Base-by-base conservation (phyloP, 768 basidiomycete genomes). In the Cytidiella melzeri region DNA sequence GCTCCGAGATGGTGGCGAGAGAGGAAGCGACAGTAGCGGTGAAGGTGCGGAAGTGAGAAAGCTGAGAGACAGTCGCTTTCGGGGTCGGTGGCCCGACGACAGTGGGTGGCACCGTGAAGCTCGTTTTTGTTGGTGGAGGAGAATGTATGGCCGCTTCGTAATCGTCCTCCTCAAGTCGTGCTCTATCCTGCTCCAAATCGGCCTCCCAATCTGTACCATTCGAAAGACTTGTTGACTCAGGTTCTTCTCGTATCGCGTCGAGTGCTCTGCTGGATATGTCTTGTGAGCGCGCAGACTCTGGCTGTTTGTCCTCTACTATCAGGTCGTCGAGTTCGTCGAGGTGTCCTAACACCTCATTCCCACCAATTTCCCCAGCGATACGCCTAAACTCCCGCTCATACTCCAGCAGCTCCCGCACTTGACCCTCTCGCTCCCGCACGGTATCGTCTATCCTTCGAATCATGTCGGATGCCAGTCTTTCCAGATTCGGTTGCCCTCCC, bases 371-470 rank as follows among this genome's bases (percentile, higher is more conserved):
- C 4, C 77, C 80, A 1, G 82, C 79, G 56, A 90, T 86, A 61
- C 81, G 80, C 56, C 78, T 75, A 60, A 93, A 80, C 65, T 92
- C 84, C 45, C 88, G 77, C 59, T 92, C 90, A 61, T 76, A 85
- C 54, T 83, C 86, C 28, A 83, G 68, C 46, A 93, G 66, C 59
- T 83, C 87, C 45, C 91, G 83, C 3, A 90, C 79, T 66, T 93
- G 91, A 2, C 73, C 76, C 63, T 93, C 91, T 49, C 91, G 78
- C 57, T 89, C 83, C 41, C 82, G 79, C 28, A 80, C 77, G 11
- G 81, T 77, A 48, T 86, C 83, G 64, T 91, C 85, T 52, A 92
- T 75, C 28, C 77, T 75, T 30, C 88, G 77, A 57, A 94, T 87
- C 53, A 90, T 73, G 55, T 86, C 80, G 15, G 84, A 80, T 5